A percentile compares a stretch with the other conserved stretches of the same genome.
Conservation (phyloP, 495 filamentous ascomycete genomes). For the Chlorociboria aeruginascens region DNA sequence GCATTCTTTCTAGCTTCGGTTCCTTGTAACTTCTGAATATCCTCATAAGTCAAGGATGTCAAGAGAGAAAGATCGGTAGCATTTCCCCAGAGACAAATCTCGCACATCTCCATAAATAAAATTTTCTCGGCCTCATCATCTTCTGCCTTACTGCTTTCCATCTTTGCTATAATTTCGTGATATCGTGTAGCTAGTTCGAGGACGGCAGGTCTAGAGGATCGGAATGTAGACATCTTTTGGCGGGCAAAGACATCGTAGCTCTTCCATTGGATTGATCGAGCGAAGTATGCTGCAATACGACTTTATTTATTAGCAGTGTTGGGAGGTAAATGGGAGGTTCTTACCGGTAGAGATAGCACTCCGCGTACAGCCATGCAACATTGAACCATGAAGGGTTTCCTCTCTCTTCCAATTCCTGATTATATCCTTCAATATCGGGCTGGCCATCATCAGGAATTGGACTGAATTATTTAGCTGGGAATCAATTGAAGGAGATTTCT, state of each 20-base stretch:
- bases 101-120: slow-evolving; percentile 85
- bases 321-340: slow-evolving; percentile 3
- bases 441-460: slow-evolving; percentile 73
- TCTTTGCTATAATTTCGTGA: slow-evolving; percentile 44
- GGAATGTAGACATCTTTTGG: slow-evolving; percentile 89
- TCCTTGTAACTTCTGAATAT: slow-evolving; percentile 92
- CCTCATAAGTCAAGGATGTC: slow-evolving; percentile 82
- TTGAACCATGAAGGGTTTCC: slow-evolving; percentile 71
- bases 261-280: slow-evolving; percentile 77
- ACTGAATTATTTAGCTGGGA: slow-evolving; percentile 28
- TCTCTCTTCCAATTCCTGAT: slow-evolving; percentile 66
- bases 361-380: slow-evolving; percentile 75
- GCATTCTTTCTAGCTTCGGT: slow-evolving; percentile 69
- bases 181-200: slow-evolving; percentile 76
- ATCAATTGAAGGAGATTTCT: slow-evolving; percentile 15
- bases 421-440: slow-evolving; percentile 71
- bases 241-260: slow-evolving; percentile 81
- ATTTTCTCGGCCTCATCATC: slow-evolving; percentile 58
- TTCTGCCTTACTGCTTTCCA: slow-evolving; percentile 28
- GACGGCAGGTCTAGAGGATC: slow-evolving; percentile 82
- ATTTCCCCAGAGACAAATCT: slow-evolving; percentile 97
- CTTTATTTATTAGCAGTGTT: slow-evolving; percentile 30
- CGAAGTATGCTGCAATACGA: slow-evolving; percentile 64
- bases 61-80: slow-evolving; percentile 89
- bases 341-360: slow-evolving; percentile 89